A percentile compares a stretch with the other conserved stretches of the same genome.
phyloP scores from a whole-genome alignment of 768 basidiomycete species.

The Leccinum olivaceopallidum region DNA sequence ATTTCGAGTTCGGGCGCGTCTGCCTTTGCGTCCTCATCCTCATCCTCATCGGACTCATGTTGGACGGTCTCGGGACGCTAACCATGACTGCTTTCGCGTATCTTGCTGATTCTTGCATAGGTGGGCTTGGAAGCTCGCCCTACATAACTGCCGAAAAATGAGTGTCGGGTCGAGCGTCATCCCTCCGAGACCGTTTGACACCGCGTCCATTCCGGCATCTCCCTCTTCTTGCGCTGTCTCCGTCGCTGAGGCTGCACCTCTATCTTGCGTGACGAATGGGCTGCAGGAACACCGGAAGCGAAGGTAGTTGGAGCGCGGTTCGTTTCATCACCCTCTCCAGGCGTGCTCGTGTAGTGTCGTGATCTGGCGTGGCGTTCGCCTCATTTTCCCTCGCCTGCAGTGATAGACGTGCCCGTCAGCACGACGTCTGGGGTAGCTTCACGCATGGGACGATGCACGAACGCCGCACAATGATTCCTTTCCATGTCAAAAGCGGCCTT shows the following conservation, averaged over 20 bases:
- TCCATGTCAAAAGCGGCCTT: no score
- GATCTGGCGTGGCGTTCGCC: no score
- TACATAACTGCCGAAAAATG: neutral
- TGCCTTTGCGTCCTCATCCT: conserved; percentile 26
- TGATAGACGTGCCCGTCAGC: conserved; percentile 20
- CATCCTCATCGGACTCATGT: conserved; percentile 25
- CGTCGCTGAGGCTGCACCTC: conserved; percentile 21
- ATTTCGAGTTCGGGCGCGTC: conserved; percentile 7
- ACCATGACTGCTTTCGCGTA: conserved; percentile 21
- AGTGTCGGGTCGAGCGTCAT: conserved; percentile 49
- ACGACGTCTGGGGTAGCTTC: conserved; percentile 25
- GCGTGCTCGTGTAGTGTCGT: no score
- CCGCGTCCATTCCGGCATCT: conserved; percentile 5
- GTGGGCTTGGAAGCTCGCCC: conserved; percentile 36
- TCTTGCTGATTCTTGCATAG: conserved; percentile 20
- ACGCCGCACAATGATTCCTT: no score
- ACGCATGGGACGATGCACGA: conserved; percentile 8
- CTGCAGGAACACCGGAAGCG: neutral
- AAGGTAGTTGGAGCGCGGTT: conserved; percentile 12
- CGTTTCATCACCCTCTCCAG: neutral
- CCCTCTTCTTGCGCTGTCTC: conserved; percentile 15
- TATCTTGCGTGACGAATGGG: conserved; percentile 27
- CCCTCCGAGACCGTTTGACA: conserved; percentile 39
- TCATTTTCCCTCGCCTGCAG: neutral
- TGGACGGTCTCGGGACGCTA: conserved; percentile 7